These are phyloP conservation scores for Euphorbia pulcherrima DNA, from an alignment of 345 rosid species.

Conservation along the genomic window DNA sequence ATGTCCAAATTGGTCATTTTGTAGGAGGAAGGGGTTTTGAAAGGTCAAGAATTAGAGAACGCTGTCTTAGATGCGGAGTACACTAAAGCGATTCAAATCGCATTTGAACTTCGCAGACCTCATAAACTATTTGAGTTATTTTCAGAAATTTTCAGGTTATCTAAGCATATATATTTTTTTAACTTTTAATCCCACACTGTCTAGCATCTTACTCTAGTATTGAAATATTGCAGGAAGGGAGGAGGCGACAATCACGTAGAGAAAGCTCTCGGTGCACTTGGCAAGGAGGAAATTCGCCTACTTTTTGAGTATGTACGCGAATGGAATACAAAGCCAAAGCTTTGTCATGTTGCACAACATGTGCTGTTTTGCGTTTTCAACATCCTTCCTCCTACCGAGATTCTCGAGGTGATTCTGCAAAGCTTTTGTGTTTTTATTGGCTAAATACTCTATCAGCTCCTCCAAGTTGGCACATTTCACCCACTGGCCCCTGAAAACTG, in stretches of 20 bases:
- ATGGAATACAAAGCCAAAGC: conserved; percentile 92
- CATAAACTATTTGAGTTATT: conserved; percentile 73
- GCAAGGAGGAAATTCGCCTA: conserved; percentile 53
- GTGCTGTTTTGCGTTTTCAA: conserved; percentile 67
- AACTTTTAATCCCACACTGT: conserved; percentile 1
- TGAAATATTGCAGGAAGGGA: conserved; percentile 44
- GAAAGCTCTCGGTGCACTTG: conserved; percentile 62
- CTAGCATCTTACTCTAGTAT: background rate
- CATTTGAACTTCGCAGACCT: conserved; percentile 81
- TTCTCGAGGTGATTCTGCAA: conserved; percentile 54
- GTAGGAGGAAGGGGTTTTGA: conserved; percentile 74
- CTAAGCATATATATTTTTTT: conserved; percentile 1
- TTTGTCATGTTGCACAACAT: conserved; percentile 81
- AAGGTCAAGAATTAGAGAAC: conserved; percentile 85
- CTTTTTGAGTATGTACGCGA: conserved; percentile 83
- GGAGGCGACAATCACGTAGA: conserved; percentile 48
- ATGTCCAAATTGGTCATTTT: background rate
- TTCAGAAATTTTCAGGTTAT: conserved; percentile 68
- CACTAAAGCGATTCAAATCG: conserved; percentile 70
- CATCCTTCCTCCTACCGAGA: conserved; percentile 69
- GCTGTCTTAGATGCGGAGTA: conserved; percentile 77
- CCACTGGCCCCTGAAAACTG: too few species aligned
- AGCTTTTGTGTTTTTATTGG: background rate
- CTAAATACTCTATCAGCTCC: background rate
- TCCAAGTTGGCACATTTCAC: too few species aligned